These are phyloP conservation scores for Aspergillus intermedius DNA, from an alignment of 2,329 filamentous ascomycete genomes.

Conservation along the genomic window DNA sequence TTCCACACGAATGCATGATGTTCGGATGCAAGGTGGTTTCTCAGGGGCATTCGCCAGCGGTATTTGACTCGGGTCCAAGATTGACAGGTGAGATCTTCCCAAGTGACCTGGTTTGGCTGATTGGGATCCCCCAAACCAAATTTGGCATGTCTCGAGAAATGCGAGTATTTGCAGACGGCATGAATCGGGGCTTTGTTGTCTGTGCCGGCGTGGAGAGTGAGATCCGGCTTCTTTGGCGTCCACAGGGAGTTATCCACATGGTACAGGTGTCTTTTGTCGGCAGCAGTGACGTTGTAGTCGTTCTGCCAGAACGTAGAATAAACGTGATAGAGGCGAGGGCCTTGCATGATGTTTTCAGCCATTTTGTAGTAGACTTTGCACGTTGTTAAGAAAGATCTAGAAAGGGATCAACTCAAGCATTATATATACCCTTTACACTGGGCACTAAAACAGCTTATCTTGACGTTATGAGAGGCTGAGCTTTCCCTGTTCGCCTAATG, in stretches of 20 bases:
- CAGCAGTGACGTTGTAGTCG: constrained; percentile 18
- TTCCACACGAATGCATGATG: constrained; percentile 29
- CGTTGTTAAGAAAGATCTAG: no score
- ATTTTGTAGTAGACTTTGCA: not conserved
- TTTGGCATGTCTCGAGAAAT: constrained; percentile 26
- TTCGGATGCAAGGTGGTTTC: constrained; percentile 1
- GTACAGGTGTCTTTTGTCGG: constrained; percentile 14
- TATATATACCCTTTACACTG: no score
- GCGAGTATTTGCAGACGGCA: constrained; percentile 26
- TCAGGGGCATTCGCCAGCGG: constrained; percentile 21
- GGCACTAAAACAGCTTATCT: no score
- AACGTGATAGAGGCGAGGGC: constrained; percentile 16
- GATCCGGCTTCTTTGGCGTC: constrained; percentile 26
- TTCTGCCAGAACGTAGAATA: constrained; percentile 16
- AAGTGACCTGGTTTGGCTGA: constrained; percentile 16
- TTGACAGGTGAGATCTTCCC: constrained; percentile 25
- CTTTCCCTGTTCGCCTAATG: not conserved
- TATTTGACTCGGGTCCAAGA: constrained; percentile 19
- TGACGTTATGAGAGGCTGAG: not conserved
- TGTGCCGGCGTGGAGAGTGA: constrained; percentile 26
- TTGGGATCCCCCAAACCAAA: constrained; percentile 27
- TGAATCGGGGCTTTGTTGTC: constrained; percentile 20
- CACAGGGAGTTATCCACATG: constrained; percentile 23
- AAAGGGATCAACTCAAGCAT: no score
- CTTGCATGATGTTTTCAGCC: not conserved